Base-by-base conservation (phyloP, 305 asterid species). In the Ajuga reptans region DNA sequence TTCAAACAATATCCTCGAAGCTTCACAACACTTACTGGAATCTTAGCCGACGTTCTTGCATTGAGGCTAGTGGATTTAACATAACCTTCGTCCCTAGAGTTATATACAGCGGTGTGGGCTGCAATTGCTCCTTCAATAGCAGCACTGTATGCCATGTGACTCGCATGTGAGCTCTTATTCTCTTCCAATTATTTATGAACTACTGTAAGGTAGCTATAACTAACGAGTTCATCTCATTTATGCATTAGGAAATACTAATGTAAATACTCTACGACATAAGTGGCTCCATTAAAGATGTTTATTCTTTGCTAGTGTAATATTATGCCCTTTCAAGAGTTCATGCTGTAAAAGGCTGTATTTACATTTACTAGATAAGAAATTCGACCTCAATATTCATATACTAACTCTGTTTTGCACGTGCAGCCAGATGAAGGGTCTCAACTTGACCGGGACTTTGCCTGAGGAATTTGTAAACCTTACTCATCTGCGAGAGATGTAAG, bases 81-180 rank as follows among this genome's bases (percentile, higher is more conserved):
- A 4, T 0, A 72, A 88, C 81, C 18, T 2, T 21, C 29, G 9
- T 8, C 50, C 17, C 3, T 4, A 4, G 1, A 0, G 3, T 42
- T 0, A 11, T 75, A 41, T 7, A 50, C 24, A 85, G 95, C 71
- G 68, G 60, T 14, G 77, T 87, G 37, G 61, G 54, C 3, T 92
- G 98, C 65, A 75, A 90, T 73, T 92, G 98, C 78, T 43, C 88
- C 33, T 84, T 80, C 73, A 72, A 16, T 58, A 57, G 5, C 73
- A 72, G 21, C 56, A 79, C 95, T 5, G 27, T 54, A 49, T 92
- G 98, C 84, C 98, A 88, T 70, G 91, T 92, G 42, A 85, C 92
- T 37, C 64, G 11, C 79, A 84, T 92, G 98, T 92, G 84, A n/a
- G 87, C 24, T 60, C 70, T 66, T 31, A 31, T 31, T 31, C 36